Evolutionary conservation across 805 yeast species (phyloP).

Genomic region (Candida sanyiensis): DNA sequence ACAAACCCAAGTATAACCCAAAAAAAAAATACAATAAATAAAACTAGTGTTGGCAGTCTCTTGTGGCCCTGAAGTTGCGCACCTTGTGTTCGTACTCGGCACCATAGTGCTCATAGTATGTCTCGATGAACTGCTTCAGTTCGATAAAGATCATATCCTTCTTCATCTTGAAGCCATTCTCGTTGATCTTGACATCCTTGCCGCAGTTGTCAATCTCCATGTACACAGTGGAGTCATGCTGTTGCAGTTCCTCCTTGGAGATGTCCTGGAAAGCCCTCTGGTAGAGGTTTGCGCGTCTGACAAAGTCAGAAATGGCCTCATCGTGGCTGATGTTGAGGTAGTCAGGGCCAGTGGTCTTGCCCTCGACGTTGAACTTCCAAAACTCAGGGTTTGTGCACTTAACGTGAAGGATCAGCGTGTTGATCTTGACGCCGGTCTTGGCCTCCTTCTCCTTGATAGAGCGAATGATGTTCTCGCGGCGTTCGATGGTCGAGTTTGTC

Average conservation of each 20-base stretch:
- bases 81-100: constrained; percentile 27
- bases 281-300: constrained; percentile 50
- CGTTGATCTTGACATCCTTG: constrained; percentile 18
- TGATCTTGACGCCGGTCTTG: constrained; percentile 29
- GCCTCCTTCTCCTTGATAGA: constrained; percentile 19
- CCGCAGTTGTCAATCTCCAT: constrained; percentile 21
- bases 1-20: not conserved
- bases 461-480: constrained; percentile 28
- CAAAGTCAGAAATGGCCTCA: constrained; percentile 52
- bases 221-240: constrained; percentile 15
- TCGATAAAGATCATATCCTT: constrained; percentile 18
- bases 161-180: constrained; percentile 18
- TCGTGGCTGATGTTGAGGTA: constrained; percentile 48
- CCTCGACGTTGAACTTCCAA: constrained; percentile 54
- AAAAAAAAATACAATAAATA: not conserved
- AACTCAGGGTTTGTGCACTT: constrained; percentile 48
- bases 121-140: constrained; percentile 29
- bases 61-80: constrained; percentile 18
- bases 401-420: constrained; percentile 53
- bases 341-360: constrained; percentile 58
- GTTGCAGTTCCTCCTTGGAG: constrained; percentile 28
- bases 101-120: constrained; percentile 32
- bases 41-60: too few species aligned
- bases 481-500: constrained; percentile 45
- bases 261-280: constrained; percentile 35